A percentile compares a stretch with the other conserved stretches of the same genome.
Evolutionary conservation across 176 grass and related monocot genomes (phyloP).

Genomic region (Zea mays): Zm-B73-REFERENCE-NAM-5.0 NC_050099.1:32775001-32775500

Average conservation of each 20-base stretch:
- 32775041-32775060: no score
- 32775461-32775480: slow-evolving; percentile 34
- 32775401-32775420: slow-evolving; percentile 74
- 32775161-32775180: not conserved
- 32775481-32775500: slow-evolving; percentile 47
- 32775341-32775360: slow-evolving; percentile 20
- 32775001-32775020: no score
- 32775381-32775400: slow-evolving; percentile 67
- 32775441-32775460: slow-evolving; percentile 52
- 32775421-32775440: slow-evolving; percentile 87
- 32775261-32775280: not conserved
- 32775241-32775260: slow-evolving; percentile 6
- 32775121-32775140: no score
- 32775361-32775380: slow-evolving; percentile 27
- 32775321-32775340: slow-evolving; percentile 11
- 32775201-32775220: slow-evolving; percentile 10
- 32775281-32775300: not conserved
- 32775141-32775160: not conserved
- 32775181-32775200: not conserved
- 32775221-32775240: not conserved
- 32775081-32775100: no score
- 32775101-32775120: no score
- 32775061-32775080: no score
- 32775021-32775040: no score
- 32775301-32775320: not conserved